A percentile compares a stretch with the other conserved stretches of the same genome.
Conservation (phyloP, 495 filamentous ascomycete species). For the Penicillium herquei region DNA sequence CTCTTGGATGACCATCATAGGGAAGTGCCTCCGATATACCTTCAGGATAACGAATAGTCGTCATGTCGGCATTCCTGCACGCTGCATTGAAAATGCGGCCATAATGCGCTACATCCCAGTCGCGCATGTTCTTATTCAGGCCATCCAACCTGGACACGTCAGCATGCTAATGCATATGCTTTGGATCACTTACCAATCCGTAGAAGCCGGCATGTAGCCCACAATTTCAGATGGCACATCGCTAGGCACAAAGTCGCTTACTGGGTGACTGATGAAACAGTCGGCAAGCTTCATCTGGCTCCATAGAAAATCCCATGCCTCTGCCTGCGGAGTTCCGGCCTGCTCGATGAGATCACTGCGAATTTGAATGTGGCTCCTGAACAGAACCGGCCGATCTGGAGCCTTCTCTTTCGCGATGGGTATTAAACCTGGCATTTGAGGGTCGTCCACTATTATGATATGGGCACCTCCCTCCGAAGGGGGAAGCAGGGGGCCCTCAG, state of each 20-base stretch:
- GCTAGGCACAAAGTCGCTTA: constrained; percentile 71
- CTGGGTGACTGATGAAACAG: constrained; percentile 83
- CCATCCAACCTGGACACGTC: constrained; percentile 67
- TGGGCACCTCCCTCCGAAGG: constrained; percentile 74
- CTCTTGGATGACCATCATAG: neutral
- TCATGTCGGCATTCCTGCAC: constrained; percentile 55
- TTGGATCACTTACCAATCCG: constrained; percentile 60
- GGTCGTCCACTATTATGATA: constrained; percentile 79
- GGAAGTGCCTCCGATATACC: constrained; percentile 32
- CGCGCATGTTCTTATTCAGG: constrained; percentile 73
- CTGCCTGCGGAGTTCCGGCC: constrained; percentile 63
- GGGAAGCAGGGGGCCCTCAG: constrained; percentile 65
- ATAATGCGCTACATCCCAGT: constrained; percentile 76
- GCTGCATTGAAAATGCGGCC: constrained; percentile 68
- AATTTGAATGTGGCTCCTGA: constrained; percentile 80
- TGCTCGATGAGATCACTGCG: constrained; percentile 67
- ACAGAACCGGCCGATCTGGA: constrained; percentile 76
- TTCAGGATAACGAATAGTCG: constrained; percentile 64
- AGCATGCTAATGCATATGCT: constrained; percentile 8
- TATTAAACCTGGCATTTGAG: constrained; percentile 84
- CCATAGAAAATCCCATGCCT: constrained; percentile 81
- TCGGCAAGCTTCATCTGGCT: constrained; percentile 66
- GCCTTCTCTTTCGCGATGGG: constrained; percentile 70
- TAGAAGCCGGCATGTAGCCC: constrained; percentile 78
- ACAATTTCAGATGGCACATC: constrained; percentile 66